A percentile compares a stretch with the other conserved stretches of the same genome.
Conservation (phyloP, 441 rosid species). For the Isatis lusitanica region DNA sequence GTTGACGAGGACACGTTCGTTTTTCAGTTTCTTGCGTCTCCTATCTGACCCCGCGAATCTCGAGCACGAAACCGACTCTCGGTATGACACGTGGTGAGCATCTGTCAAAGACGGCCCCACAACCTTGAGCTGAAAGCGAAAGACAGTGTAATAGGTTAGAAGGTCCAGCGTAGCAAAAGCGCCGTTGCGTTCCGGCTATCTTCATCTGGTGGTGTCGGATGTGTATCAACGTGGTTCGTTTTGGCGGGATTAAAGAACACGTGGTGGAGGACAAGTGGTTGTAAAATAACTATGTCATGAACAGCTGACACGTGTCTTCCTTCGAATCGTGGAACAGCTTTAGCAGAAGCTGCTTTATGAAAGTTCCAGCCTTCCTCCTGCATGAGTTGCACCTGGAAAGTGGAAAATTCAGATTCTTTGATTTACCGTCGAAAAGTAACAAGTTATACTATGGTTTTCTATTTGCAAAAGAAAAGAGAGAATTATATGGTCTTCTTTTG, state of each 20-base stretch:
- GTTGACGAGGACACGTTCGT: slow-evolving; percentile 29
- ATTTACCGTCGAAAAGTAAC: not conserved
- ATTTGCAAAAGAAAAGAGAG: no score
- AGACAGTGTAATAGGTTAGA: not conserved
- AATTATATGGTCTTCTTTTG: no score
- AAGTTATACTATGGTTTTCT: not conserved
- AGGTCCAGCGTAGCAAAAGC: slow-evolving; percentile 18
- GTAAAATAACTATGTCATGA: not conserved
- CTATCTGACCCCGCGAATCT: slow-evolving; percentile 25
- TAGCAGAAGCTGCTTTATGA: not conserved
- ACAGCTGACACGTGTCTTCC: not conserved
- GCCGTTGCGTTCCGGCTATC: slow-evolving; percentile 11
- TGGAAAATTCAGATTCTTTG: not conserved
- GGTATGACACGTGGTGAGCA: not conserved
- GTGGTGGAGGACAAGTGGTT: slow-evolving; percentile 9
- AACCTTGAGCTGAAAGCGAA: not conserved
- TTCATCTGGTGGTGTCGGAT: slow-evolving; percentile 8
- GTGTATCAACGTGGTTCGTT: slow-evolving; percentile 16
- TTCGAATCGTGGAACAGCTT: not conserved
- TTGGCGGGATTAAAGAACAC: not conserved
- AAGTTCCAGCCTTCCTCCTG: slow-evolving; percentile 12
- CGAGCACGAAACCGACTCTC: not conserved
- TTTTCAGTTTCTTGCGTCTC: slow-evolving; percentile 5
- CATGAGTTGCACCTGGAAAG: slow-evolving; percentile 39
- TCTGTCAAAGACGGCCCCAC: not conserved